Evolutionary conservation across 768 basidiomycete genomes (phyloP).

Genomic region (Termitomyces sp.): DNA sequence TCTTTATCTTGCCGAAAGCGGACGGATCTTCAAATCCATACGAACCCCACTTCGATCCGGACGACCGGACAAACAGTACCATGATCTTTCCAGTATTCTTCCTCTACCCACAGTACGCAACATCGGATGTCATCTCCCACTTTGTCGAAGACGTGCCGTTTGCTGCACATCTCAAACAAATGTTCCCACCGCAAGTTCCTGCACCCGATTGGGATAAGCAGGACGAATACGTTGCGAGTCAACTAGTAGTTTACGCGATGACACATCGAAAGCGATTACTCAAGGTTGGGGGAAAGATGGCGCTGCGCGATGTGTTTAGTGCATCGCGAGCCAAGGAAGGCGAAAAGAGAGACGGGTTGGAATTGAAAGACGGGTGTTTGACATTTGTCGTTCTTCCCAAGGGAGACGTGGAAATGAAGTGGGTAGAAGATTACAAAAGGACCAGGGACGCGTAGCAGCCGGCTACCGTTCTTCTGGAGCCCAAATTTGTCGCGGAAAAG

Average conservation of each 20-base stretch:
- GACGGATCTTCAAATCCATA: constrained; percentile 51
- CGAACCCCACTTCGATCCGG: constrained; percentile 59
- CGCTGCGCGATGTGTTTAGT: constrained; percentile 67
- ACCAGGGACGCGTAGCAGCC: constrained; percentile 24
- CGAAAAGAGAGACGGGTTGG: constrained; percentile 69
- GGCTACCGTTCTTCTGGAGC: neutral
- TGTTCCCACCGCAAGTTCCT: constrained; percentile 74
- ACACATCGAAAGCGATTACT: constrained; percentile 72
- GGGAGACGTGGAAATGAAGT: constrained; percentile 70
- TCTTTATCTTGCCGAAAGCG: constrained; percentile 50
- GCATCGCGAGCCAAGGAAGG: constrained; percentile 57
- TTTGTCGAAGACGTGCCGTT: constrained; percentile 87
- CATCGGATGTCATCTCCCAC: constrained; percentile 81
- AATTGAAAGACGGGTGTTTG: constrained; percentile 77
- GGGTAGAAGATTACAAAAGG: constrained; percentile 86
- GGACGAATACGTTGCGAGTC: constrained; percentile 56
- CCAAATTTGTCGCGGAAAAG: neutral
- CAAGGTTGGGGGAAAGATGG: constrained; percentile 91
- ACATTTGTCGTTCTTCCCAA: constrained; percentile 76
- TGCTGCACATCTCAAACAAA: constrained; percentile 63
- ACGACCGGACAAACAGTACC: constrained; percentile 51
- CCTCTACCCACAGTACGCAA: constrained; percentile 86
- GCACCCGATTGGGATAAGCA: constrained; percentile 73
- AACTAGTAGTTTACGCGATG: constrained; percentile 78
- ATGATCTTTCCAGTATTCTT: constrained; percentile 87